phyloP scores from a whole-genome alignment of 495 filamentous ascomycete genomes.

The Collariella sp. region DNA sequence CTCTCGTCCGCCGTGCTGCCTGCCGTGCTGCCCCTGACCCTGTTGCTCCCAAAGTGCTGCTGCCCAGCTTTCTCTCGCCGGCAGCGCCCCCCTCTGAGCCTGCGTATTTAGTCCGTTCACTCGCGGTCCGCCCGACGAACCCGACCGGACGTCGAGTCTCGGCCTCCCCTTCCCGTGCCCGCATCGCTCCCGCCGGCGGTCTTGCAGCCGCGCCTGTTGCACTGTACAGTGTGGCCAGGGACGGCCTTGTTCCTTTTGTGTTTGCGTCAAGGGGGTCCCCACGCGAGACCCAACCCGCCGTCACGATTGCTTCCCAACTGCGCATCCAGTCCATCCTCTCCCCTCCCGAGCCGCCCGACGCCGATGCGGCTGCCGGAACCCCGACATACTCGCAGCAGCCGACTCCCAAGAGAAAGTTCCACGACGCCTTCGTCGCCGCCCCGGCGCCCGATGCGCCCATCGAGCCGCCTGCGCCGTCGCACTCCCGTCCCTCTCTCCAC shows the following conservation, averaged over 20 bases:
- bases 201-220: constrained; percentile 22
- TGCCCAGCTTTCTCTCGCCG: background rate
- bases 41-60: constrained; percentile 1
- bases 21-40: constrained; percentile 7
- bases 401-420: constrained; percentile 31
- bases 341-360: constrained; percentile 34
- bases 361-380: constrained; percentile 29
- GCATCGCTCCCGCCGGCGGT: constrained; percentile 22
- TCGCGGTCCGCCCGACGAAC: constrained; percentile 12
- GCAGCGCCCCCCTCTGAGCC: background rate
- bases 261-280: constrained; percentile 21
- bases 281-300: constrained; percentile 33
- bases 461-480: constrained; percentile 12
- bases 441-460: constrained; percentile 19
- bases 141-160: constrained; percentile 18
- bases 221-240: constrained; percentile 23
- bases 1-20: constrained; percentile 1
- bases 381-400: constrained; percentile 14
- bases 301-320: constrained; percentile 43
- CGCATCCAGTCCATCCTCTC: constrained; percentile 44
- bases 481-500: background rate
- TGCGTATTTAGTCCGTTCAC: constrained; percentile 13
- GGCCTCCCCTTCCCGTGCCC: constrained; percentile 14
- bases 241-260: constrained; percentile 11
- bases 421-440: constrained; percentile 28